Evolutionary conservation across 768 basidiomycete genomes (phyloP).

Genomic region (Pleurotus giganteus): DNA sequence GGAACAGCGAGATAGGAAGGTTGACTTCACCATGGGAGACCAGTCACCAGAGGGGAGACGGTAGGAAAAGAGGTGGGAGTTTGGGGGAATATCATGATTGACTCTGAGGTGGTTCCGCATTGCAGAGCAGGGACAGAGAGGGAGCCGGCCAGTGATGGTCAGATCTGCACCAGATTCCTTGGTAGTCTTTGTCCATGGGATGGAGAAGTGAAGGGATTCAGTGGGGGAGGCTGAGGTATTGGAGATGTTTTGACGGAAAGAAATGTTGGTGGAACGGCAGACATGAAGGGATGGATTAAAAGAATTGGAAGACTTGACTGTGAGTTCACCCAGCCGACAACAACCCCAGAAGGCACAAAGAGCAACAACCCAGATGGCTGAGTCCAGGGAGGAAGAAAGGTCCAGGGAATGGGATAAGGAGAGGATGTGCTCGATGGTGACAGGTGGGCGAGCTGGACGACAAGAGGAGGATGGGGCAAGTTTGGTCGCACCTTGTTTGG

Average conservation of each 20-base stretch:
- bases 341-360: slow-evolving; percentile 32
- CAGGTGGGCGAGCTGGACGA: slow-evolving; percentile 16
- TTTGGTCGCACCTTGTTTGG: slow-evolving; percentile 22
- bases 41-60: neutral
- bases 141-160: slow-evolving; percentile 17
- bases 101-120: slow-evolving; percentile 19
- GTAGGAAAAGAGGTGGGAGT: slow-evolving; percentile 18
- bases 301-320: slow-evolving; percentile 8
- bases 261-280: neutral
- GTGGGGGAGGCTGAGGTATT: neutral
- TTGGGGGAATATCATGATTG: slow-evolving; percentile 16
- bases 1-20: slow-evolving; percentile 14
- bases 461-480: slow-evolving; percentile 19
- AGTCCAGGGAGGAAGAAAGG: slow-evolving; percentile 21
- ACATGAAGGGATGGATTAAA: slow-evolving; percentile 19
- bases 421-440: slow-evolving; percentile 14
- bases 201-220: slow-evolving; percentile 20
- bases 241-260: neutral
- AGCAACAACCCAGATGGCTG: slow-evolving; percentile 30
- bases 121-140: slow-evolving; percentile 18
- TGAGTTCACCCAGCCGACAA: slow-evolving; percentile 26
- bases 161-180: slow-evolving; percentile 22
- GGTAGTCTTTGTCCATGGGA: slow-evolving; percentile 37
- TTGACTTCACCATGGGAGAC: slow-evolving; percentile 10
- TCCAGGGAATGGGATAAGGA: slow-evolving; percentile 19